A percentile compares a stretch with the other conserved stretches of the same genome.
Conservation (phyloP, 176 grass and related monocot genomes). For the Areca catechu region DNA sequence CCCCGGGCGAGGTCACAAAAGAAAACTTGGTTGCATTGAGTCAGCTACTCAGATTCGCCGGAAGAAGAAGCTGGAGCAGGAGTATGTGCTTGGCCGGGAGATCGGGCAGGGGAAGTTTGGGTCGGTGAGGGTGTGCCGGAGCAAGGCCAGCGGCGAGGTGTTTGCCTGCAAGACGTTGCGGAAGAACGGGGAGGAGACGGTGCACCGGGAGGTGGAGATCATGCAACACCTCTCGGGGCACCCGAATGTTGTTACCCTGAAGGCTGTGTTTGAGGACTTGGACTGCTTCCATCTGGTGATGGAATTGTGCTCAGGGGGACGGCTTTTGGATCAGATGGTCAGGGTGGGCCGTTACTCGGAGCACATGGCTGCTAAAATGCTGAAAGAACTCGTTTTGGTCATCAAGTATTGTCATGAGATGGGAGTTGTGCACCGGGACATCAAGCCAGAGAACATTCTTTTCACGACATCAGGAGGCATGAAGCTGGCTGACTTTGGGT, state of each 20-base stretch:
- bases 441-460: slow-evolving; percentile 91
- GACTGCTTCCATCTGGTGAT: slow-evolving; percentile 75
- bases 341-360: slow-evolving; percentile 46
- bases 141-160: slow-evolving; percentile 29
- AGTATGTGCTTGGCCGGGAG: slow-evolving; percentile 69
- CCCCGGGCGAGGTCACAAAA: slow-evolving; percentile 57
- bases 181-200: slow-evolving; percentile 87
- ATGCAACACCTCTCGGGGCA: slow-evolving; percentile 99
- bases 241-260: slow-evolving; percentile 73
- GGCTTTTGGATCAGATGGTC: slow-evolving; percentile 56
- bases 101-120: slow-evolving; percentile 90
- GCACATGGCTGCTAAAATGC: slow-evolving; percentile 45
- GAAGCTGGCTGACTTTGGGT: slow-evolving; percentile 86
- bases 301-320: slow-evolving; percentile 72
- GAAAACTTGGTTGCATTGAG: slow-evolving; percentile 89
- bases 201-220: slow-evolving; percentile 95
- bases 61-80: slow-evolving; percentile 56
- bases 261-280: slow-evolving; percentile 74
- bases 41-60: slow-evolving; percentile 62
- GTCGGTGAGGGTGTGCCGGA: slow-evolving; percentile 74
- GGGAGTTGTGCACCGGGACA: slow-evolving; percentile 89
- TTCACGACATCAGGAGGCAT: slow-evolving; percentile 52
- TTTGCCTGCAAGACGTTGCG: slow-evolving; percentile 81
- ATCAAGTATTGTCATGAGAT: slow-evolving; percentile 93
- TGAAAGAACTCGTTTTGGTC: slow-evolving; percentile 59